Evolutionary conservation across 192 early-diverging fungal species (phyloP), one percentile per base, ranked within the genome.

Genomic region (Backusella tuberculispora): DNA sequence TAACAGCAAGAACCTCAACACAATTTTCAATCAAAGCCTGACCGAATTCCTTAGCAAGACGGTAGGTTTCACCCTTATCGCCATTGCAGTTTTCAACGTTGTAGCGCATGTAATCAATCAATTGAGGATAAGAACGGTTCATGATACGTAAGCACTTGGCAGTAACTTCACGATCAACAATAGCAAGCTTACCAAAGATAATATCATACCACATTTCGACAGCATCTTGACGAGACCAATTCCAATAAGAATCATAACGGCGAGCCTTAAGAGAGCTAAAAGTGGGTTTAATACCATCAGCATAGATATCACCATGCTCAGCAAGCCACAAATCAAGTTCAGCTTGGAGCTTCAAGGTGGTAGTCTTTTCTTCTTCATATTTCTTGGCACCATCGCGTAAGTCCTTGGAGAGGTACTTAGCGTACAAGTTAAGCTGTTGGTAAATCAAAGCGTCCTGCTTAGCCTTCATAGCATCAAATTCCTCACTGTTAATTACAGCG

Each of bases 231-330:
- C 92, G 89, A 48, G 90, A 92, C 96, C 96, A 98, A 87, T 98
- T 98, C 96, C 96, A 98, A 91, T 95, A 92, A 56, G 96, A 98
- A 78, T 98, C 95, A 76, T 95, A 98, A 37, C 82, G 85, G 53
- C 96, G 93, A 42, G 93, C 95, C 87, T 96, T 98, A 78, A 91
- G 87, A 14, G 88, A 84, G 69, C 88, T 90, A 83, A 98, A 98
- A 21, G 88, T 70, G 15, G 95, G 95, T 71, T 89, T 89, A 86
- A 98, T 97, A 68, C 96, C 96, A 74, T 93, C 88, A 44, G 91
- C 92, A 84, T 96, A 97, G 74, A 89, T 82, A 74, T 95, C 95
- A 77, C 96, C 97, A 78, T 97, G 95, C 85, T 98, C 97, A 77
- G 87, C 91, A 74, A 89, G 81, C 95, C 95, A 97, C 77, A 92